Evolutionary conservation across 2,329 filamentous ascomycete genomes (phyloP).

Genomic region (Pezicula neosporulosa): DNA sequence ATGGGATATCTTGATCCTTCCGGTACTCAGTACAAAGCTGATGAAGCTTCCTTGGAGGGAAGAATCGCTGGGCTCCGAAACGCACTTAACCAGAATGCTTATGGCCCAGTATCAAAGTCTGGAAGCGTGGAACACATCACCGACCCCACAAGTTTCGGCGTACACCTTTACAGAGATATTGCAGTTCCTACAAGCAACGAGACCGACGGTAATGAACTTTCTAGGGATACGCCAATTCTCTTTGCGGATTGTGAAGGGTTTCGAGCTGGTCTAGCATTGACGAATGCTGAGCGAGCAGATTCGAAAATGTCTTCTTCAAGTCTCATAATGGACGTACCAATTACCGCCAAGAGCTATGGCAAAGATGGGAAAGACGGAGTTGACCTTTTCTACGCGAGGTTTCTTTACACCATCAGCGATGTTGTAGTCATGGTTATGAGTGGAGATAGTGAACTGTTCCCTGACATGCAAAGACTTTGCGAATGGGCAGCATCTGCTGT

Average conservation of each 20-base stretch:
- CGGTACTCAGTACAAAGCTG: slow-evolving; percentile 1
- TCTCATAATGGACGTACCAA: slow-evolving; percentile 4
- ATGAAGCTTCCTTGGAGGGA: background rate
- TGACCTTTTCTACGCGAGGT: slow-evolving; percentile 20
- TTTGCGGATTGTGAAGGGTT: slow-evolving; percentile 22
- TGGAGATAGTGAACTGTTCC: slow-evolving; percentile 8
- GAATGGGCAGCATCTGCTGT: slow-evolving; percentile 19
- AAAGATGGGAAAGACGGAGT: slow-evolving; percentile 14
- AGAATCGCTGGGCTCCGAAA: slow-evolving; percentile 2
- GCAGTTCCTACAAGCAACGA: background rate
- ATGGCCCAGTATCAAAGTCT: slow-evolving; percentile 12
- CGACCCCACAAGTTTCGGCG: slow-evolving; percentile 17
- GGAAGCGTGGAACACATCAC: slow-evolving; percentile 7
- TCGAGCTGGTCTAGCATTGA: slow-evolving; percentile 10
- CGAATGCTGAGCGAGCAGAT: slow-evolving; percentile 9
- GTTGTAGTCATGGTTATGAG: slow-evolving; percentile 21
- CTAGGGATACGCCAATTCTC: slow-evolving; percentile 12
- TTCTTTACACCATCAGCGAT: slow-evolving; percentile 21
- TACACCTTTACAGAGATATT: slow-evolving; percentile 17
- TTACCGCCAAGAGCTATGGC: slow-evolving; percentile 8
- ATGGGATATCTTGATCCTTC: slow-evolving; percentile 9
- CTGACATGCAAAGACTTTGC: slow-evolving; percentile 9
- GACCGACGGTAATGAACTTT: background rate
- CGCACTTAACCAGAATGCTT: slow-evolving; percentile 2
- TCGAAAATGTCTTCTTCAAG: background rate